Base-by-base conservation (phyloP, 805 yeast species). In the Henningerozyma blattae region DNA sequence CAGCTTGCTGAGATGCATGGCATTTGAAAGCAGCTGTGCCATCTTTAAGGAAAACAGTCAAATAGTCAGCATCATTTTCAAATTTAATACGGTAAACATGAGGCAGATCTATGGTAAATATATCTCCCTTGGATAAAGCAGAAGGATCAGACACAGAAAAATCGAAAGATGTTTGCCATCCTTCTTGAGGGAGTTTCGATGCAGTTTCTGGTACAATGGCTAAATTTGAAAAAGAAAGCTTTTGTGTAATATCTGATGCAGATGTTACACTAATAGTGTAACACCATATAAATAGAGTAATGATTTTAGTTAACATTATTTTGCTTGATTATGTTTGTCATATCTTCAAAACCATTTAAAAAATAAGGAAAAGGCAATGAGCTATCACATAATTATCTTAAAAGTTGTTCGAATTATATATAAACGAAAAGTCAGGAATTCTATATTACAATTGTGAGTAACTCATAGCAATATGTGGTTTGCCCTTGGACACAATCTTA, bases 11-110 rank as follows among this genome's bases (percentile, higher is more conserved):
- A 3, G 44, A 33, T 19, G 52, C 55, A 19, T 48, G 42, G 45
- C 67, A 62, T 13, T 42, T 32, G 30, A 59, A 46, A 4, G 55
- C 48, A 6, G 39, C 34, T 5, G 46, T 44, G 10, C 55, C 59
- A 37, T 45, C 59, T 27, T 36, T 31, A 18, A 45, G 34, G 4
- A 38, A 22, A 14, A 49, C 47, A 15, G 36, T 43, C 14, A 44
- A 36, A 15, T 44, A 42, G 8, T 39, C 19, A 13, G 36, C 38
- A 29, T 38, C 42, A 14, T 44, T 50, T 15, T 45, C 43, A 32
- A 61, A 57, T 31, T 56, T 52, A 22, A 61, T 38, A 32, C 62
- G 54, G 40, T 59, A 60, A 18, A 61, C 52, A 33, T 49, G 36
- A 8, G 58, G 54, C 43, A 62, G 36, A 3, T 34, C 31, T 5